These are phyloP conservation scores for Nothopassalora personata DNA, from an alignment of 2,329 filamentous ascomycete species.

Conservation along the genomic window DNA sequence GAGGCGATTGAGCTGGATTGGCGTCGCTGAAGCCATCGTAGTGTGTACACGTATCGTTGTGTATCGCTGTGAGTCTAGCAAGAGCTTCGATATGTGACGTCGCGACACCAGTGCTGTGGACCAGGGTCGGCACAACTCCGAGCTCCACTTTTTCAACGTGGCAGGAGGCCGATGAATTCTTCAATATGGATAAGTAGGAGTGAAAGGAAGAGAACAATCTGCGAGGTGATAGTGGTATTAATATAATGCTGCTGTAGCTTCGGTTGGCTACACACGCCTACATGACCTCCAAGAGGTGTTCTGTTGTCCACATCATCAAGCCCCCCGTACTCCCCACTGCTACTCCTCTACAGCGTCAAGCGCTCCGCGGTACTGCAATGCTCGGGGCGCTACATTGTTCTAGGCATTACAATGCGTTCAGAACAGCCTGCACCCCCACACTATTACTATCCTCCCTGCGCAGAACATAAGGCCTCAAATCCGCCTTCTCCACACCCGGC, in stretches of 20 bases:
- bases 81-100: background rate
- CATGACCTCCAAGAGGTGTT: background rate
- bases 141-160: background rate
- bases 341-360: no score
- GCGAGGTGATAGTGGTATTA: no score
- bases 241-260: background rate
- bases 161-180: background rate
- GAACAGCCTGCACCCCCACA: slow-evolving; percentile 74
- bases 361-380: no score
- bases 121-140: background rate
- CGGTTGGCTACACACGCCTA: background rate
- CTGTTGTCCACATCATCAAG: background rate
- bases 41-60: no score
- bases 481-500: slow-evolving; percentile 40
- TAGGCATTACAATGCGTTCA: slow-evolving; percentile 54
- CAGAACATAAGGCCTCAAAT: slow-evolving; percentile 76
- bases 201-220: background rate
- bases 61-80: slow-evolving; percentile 1
- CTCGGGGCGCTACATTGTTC: no score
- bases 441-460: slow-evolving; percentile 77
- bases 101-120: background rate
- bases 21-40: slow-evolving; percentile 12
- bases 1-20: slow-evolving; percentile 51
- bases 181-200: no score
- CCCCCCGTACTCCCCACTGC: background rate